Conservation (phyloP, 2,329 filamentous ascomycete genomes). For the Penicillium crustosum region DNA sequence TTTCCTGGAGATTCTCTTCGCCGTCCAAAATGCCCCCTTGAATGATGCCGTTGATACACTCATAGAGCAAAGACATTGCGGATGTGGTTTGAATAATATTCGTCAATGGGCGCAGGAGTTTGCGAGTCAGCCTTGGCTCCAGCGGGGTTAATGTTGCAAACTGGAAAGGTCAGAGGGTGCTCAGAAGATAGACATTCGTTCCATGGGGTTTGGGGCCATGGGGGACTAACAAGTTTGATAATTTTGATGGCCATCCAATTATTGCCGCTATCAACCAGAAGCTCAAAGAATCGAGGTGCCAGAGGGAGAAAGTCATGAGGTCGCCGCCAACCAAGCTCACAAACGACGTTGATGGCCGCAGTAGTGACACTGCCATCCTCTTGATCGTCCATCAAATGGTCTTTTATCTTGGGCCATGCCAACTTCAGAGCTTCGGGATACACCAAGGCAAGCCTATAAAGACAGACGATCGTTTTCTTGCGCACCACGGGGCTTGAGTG, state of each 20-base stretch:
- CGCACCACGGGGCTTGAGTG: constrained; percentile 83
- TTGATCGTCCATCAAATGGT: constrained; percentile 81
- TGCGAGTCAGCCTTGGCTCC: constrained; percentile 86
- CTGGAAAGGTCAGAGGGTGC: constrained; percentile 48
- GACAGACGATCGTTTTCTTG: constrained; percentile 93
- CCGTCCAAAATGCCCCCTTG: constrained; percentile 90
- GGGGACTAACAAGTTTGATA: constrained; percentile 76
- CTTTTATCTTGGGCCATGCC: constrained; percentile 97
- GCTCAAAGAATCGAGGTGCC: constrained; percentile 85
- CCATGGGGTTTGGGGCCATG: neutral
- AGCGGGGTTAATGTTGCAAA: constrained; percentile 93
- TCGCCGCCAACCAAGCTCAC: constrained; percentile 89
- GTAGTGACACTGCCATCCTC: constrained; percentile 93
- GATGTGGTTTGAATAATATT: constrained; percentile 91
- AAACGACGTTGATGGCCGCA: constrained; percentile 94
- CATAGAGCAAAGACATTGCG: constrained; percentile 96
- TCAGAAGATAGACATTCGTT: neutral
- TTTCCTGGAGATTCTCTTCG: constrained; percentile 73
- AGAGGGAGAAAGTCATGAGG: constrained; percentile 92
- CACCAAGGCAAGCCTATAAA: constrained; percentile 91
- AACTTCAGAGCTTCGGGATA: constrained; percentile 90
- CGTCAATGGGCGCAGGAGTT: constrained; percentile 84
- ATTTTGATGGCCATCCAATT: constrained; percentile 99
- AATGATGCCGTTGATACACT: constrained; percentile 98
- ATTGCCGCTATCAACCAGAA: constrained; percentile 87